phyloP scores from a whole-genome alignment of 1,139 yeast genomes.

The Meyerozyma smithsonii region DNA sequence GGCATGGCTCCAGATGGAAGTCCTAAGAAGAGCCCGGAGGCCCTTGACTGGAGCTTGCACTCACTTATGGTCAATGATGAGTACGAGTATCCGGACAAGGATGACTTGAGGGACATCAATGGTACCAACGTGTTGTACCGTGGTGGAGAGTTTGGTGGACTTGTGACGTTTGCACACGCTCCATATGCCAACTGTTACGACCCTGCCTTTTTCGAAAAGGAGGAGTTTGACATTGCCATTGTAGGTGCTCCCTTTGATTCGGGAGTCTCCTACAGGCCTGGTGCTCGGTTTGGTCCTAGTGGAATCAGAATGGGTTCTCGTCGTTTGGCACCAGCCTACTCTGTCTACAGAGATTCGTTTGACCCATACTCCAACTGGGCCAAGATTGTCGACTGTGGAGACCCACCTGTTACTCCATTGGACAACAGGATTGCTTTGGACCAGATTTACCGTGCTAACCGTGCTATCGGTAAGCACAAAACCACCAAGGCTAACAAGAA shows the following conservation, averaged over 20 bases:
- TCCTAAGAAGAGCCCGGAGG: conserved; percentile 19
- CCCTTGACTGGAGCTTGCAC: conserved; percentile 20
- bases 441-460: conserved; percentile 12
- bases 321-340: conserved; percentile 11
- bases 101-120: conserved; percentile 31
- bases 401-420: conserved; percentile 15
- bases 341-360: conserved; percentile 17
- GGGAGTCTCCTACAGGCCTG: conserved; percentile 5
- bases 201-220: conserved; percentile 15
- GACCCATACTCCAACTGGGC: conserved; percentile 13
- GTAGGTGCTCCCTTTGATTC: conserved; percentile 5
- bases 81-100: conserved; percentile 29
- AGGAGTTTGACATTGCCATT: conserved; percentile 9
- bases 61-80: conserved; percentile 22
- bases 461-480: conserved; percentile 9
- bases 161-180: conserved; percentile 42
- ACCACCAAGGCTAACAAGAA: conserved; percentile 6
- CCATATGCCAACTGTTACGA: conserved; percentile 36
- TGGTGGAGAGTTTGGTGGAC: conserved; percentile 42
- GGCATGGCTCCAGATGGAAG: neutral
- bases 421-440: conserved; percentile 15
- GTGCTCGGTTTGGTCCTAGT: conserved; percentile 6
- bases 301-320: conserved; percentile 15
- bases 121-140: conserved; percentile 30
- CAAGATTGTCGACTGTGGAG: conserved; percentile 16